Base-by-base conservation (phyloP, 1,284 basidiomycete species). In the Leccinum griseonigrum region DNA sequence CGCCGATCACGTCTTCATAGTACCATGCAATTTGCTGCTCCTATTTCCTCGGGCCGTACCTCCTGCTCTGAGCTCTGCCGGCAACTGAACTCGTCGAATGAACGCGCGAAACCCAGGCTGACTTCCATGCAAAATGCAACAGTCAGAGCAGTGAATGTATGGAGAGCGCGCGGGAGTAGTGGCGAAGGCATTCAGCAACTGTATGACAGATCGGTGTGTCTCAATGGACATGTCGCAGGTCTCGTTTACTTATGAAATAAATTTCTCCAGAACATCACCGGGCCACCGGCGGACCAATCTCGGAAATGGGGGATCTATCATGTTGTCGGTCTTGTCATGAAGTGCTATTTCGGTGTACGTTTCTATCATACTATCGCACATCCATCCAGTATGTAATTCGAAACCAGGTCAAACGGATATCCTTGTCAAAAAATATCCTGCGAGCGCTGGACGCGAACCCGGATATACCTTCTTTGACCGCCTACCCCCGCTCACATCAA, bases 221-320 rank as follows among this genome's bases (percentile, higher is more conserved):
- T 56, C 46, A n/a, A 22, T 43, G 16, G 57, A 10, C 22, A 52
- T n/a, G 22, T 50, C 32, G 4, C 2, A 1, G 29, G 18, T 31
- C 16, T 16, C 3, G 57, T 59, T 56, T 29, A 16, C 61, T 64
- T 28, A 52, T 22, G 34, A 43, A 26, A 40, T 38, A 18, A 60
- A 40, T 63, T 22, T 52, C 66, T 64, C 8, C 6, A 87, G 90
- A 68, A 81, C 77, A 59, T 91, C 88, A 59, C 83, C 88, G 60
- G 80, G 59, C 91, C 88, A 59, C 83, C 88, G 60, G 80, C 85
- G 29, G 79, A 83, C 2, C 85, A 91, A 71, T 94, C 92, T n/a
- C 82, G 94, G 58, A 94, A 95, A 76, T 95, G 89, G 88, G 97
- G 96, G 3, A 87, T 95, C 0, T 99, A 98, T 77, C 94, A 95